These are phyloP conservation scores for Mariannaea sp. DNA, from an alignment of 2,329 filamentous ascomycete species.

Conservation along the genomic window DNA sequence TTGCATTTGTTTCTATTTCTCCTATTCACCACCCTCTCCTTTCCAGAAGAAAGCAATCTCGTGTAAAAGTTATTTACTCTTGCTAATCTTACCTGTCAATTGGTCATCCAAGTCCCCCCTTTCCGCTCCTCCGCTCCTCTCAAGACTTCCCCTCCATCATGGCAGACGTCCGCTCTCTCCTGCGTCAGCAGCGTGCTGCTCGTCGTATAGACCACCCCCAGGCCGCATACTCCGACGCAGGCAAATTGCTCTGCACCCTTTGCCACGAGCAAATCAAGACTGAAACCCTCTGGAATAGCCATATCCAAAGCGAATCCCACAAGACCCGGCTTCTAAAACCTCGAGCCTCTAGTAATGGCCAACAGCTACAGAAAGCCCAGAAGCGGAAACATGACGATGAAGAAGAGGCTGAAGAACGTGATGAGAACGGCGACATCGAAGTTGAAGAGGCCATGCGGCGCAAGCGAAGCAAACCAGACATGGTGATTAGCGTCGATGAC, in stretches of 20 bases:
- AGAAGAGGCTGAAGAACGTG: slow-evolving; percentile 34
- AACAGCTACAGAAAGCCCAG: slow-evolving; percentile 21
- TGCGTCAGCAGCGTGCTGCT: slow-evolving; percentile 76
- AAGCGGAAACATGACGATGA: slow-evolving; percentile 46
- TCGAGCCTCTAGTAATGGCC: slow-evolving; percentile 27
- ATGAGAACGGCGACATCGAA: slow-evolving; percentile 41
- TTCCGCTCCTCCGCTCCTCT: slow-evolving; percentile 6
- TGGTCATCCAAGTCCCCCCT: slow-evolving; percentile 6
- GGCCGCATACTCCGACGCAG: slow-evolving; percentile 69
- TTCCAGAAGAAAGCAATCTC: neutral
- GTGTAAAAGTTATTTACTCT: neutral
- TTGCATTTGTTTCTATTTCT: neutral
- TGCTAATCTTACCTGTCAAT: slow-evolving; percentile 14
- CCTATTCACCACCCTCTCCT: neutral
- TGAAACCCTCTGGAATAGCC: slow-evolving; percentile 69
- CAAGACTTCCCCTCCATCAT: slow-evolving; percentile 49
- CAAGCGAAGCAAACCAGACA: slow-evolving; percentile 54
- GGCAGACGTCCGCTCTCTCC: slow-evolving; percentile 79
- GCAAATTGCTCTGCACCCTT: slow-evolving; percentile 69
- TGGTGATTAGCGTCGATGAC: slow-evolving; percentile 24
- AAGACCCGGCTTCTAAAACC: slow-evolving; percentile 32
- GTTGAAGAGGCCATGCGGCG: slow-evolving; percentile 44
- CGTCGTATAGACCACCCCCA: slow-evolving; percentile 74
- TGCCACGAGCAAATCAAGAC: slow-evolving; percentile 69
- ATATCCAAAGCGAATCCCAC: slow-evolving; percentile 57